Conservation (phyloP, 345 rosid genomes). For the Camelina hispida region DNA sequence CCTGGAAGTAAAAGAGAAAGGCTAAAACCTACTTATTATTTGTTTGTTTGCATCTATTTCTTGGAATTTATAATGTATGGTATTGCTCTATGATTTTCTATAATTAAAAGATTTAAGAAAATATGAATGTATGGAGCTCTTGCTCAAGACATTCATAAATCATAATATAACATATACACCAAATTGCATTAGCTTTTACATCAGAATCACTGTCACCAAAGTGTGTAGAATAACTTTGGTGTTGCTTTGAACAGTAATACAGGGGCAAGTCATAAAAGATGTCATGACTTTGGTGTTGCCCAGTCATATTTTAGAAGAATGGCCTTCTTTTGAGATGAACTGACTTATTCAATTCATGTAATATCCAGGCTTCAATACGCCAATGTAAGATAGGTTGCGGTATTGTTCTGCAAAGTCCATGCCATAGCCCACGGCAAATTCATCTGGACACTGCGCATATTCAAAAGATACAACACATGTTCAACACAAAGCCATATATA, state of each 20-base stretch:
- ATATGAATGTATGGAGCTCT: not conserved
- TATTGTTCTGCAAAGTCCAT: conserved; percentile 92
- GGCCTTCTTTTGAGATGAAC: not conserved
- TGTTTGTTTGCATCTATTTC: conserved; percentile 30
- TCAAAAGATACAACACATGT: conserved; percentile 19
- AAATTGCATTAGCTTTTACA: conserved; percentile 19
- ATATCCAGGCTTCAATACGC: conserved; percentile 77
- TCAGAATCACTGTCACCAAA: not conserved
- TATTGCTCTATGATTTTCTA: not conserved
- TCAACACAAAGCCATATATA: not conserved
- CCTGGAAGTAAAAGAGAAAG: conserved; percentile 62
- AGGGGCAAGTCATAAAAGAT: conserved; percentile 5
- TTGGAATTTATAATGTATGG: conserved; percentile 18
- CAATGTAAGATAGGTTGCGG: conserved; percentile 87
- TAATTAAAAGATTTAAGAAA: not conserved
- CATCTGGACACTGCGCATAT: conserved; percentile 79
- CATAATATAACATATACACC: not conserved
- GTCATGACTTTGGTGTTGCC: conserved; percentile 10
- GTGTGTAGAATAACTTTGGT: not conserved
- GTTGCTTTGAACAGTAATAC: conserved; percentile 10
- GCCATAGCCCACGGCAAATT: conserved; percentile 88
- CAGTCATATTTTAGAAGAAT: not conserved
- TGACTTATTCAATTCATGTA: conserved; percentile 41
- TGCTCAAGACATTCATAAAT: not conserved
- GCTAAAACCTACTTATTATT: not conserved